Evolutionary conservation across 2,329 filamentous ascomycete species (phyloP).

Genomic region (Calonectria ilicicola): DNA sequence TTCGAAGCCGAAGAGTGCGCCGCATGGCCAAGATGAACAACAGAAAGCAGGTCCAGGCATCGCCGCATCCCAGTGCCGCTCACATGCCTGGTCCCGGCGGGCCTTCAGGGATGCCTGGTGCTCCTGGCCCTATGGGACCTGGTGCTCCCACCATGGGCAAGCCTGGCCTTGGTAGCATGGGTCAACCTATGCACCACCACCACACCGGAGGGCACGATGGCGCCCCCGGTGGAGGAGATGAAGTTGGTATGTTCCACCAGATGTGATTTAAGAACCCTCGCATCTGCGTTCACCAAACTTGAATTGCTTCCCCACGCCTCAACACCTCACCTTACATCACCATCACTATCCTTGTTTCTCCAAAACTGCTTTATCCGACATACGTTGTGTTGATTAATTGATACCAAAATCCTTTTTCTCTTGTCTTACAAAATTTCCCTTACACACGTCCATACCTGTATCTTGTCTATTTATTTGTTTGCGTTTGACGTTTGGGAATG

Average conservation of each 20-base stretch:
- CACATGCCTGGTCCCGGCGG: conserved; percentile 78
- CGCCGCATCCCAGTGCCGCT: conserved; percentile 65
- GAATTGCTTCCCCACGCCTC: conserved; percentile 35
- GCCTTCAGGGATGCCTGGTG: conserved; percentile 72
- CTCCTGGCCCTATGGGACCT: conserved; percentile 72
- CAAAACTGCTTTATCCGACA: conserved; percentile 40
- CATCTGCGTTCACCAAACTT: conserved; percentile 53
- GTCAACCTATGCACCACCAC: conserved; percentile 78
- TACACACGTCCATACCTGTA: conserved; percentile 41
- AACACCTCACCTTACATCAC: conserved; percentile 31
- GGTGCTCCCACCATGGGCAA: conserved; percentile 71
- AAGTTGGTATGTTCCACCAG: conserved; percentile 99
- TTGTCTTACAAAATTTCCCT: conserved; percentile 35
- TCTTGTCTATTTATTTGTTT: conserved; percentile 38
- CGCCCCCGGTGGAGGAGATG: conserved; percentile 77
- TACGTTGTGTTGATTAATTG: conserved; percentile 52
- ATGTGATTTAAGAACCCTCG: conserved; percentile 72
- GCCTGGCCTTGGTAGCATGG: conserved; percentile 75
- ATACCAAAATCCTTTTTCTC: conserved; percentile 47
- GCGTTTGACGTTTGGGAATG: conserved; percentile 42
- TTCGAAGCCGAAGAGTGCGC: conserved; percentile 91
- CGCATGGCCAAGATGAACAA: conserved; percentile 97
- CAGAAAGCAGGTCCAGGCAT: conserved; percentile 77
- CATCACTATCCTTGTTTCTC: conserved; percentile 30
- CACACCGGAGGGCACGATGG: conserved; percentile 51